phyloP scores from a whole-genome alignment of 495 filamentous ascomycete species.

The Thozetella sp. region DNA sequence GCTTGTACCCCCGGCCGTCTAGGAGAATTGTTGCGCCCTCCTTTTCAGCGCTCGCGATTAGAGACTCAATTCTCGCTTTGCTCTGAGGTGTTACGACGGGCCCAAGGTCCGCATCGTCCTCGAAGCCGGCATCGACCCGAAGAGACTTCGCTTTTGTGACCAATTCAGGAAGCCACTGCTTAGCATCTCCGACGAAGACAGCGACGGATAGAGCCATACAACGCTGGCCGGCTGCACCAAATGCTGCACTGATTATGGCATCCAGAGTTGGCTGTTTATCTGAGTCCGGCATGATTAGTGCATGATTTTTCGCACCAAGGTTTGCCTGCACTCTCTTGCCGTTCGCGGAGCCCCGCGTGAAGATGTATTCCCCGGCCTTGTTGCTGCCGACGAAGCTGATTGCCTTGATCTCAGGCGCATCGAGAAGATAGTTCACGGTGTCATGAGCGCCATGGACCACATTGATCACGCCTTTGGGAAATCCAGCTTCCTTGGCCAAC shows the following conservation, averaged over 20 bases:
- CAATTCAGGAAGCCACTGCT: conserved; percentile 91
- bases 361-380: conserved; percentile 97
- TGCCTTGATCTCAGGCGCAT: conserved; percentile 96
- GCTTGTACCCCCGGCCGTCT: conserved; percentile 89
- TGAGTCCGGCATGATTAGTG: conserved; percentile 89
- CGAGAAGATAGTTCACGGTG: conserved; percentile 98
- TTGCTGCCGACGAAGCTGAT: conserved; percentile 97
- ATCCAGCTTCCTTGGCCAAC: conserved; percentile 86
- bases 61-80: conserved; percentile 83
- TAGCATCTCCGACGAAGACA: conserved; percentile 92
- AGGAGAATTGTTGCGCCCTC: conserved; percentile 94
- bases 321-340: conserved; percentile 96
- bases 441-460: conserved; percentile 88
- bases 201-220: conserved; percentile 97
- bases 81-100: conserved; percentile 92
- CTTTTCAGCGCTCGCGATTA: conserved; percentile 87
- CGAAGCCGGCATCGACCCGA: conserved; percentile 91
- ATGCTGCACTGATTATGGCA: conserved; percentile 94
- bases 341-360: conserved; percentile 85
- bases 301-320: conserved; percentile 98
- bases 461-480: conserved; percentile 93
- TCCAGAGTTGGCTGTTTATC: conserved; percentile 98
- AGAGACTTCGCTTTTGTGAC: conserved; percentile 88
- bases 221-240: conserved; percentile 94
- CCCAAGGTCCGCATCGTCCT: conserved; percentile 89